A percentile compares a stretch with the other conserved stretches of the same genome.
phyloP scores from a whole-genome alignment of 352 stramenopile genomes.

The Globisporangium heterothallicum region DNA sequence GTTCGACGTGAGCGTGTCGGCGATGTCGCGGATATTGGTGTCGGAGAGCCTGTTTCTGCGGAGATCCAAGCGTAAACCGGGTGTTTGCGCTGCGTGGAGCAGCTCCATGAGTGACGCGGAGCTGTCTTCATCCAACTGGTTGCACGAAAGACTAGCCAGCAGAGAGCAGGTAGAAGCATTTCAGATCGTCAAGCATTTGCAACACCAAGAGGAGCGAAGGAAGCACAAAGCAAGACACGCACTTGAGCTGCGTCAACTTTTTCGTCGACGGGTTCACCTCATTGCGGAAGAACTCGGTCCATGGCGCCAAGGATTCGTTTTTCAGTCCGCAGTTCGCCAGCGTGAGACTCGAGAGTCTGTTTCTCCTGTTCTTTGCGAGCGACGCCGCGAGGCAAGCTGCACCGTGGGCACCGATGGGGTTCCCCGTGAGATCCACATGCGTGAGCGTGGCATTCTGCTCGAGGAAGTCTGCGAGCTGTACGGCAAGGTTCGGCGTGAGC shows the following conservation, averaged over 20 bases:
- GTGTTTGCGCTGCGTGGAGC: conserved; percentile 16
- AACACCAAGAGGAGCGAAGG: not conserved
- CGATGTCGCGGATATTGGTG: conserved; percentile 18
- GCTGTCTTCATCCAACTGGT: conserved; percentile 36
- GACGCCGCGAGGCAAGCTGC: conserved; percentile 28
- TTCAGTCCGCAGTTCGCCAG: conserved; percentile 26
- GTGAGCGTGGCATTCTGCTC: conserved; percentile 35
- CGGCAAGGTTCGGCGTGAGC: conserved; percentile 34
- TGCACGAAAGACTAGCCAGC: conserved; percentile 21
- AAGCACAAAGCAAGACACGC: conserved; percentile 5
- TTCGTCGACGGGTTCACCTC: conserved; percentile 8
- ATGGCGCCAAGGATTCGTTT: conserved; percentile 23
- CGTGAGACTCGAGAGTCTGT: conserved; percentile 17
- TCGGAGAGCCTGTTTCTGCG: conserved; percentile 23
- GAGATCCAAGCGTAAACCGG: conserved; percentile 24
- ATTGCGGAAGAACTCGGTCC: conserved; percentile 22
- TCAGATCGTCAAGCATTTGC: not conserved
- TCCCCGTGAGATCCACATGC: conserved; percentile 30
- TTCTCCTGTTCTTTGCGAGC: conserved; percentile 23
- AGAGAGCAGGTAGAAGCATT: not conserved
- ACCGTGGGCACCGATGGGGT: conserved; percentile 31
- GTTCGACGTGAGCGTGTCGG: conserved; percentile 21
- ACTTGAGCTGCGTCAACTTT: conserved; percentile 22
- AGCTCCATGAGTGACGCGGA: conserved; percentile 20
- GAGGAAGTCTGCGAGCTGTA: conserved; percentile 42